These are phyloP conservation scores for Thozetella sp. DNA, from an alignment of 495 filamentous ascomycete species.

Conservation along the genomic window DNA sequence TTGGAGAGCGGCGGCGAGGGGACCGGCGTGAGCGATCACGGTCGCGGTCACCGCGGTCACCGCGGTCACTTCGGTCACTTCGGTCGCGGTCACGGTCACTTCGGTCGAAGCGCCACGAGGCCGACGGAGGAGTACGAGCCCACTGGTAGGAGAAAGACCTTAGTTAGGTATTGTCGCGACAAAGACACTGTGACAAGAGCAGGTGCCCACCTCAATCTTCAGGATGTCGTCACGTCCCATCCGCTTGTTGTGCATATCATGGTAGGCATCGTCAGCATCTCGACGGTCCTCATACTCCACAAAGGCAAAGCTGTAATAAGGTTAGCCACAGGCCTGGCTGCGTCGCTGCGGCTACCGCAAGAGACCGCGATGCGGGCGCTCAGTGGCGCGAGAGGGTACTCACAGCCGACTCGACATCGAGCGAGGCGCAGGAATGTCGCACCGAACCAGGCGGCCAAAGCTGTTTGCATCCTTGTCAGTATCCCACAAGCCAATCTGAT, in stretches of 20 bases:
- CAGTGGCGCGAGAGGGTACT: conserved; percentile 47
- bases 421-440: conserved; percentile 95
- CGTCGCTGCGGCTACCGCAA: neutral
- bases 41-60: conserved; percentile 66
- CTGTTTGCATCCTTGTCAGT: conserved; percentile 56
- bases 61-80: no score
- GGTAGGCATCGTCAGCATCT: conserved; percentile 98
- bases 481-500: conserved; percentile 22
- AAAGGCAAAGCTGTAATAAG: conserved; percentile 81
- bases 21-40: conserved; percentile 57
- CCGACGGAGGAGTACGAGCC: conserved; percentile 97
- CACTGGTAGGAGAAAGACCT: conserved; percentile 60
- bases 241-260: conserved; percentile 99
- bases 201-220: conserved; percentile 86
- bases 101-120: conserved; percentile 96
- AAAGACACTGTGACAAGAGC: conserved; percentile 1
- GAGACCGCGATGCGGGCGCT: conserved; percentile 18
- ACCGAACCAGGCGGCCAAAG: conserved; percentile 97
- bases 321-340: neutral
- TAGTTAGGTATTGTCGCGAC: conserved; percentile 7
- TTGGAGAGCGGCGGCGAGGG: conserved; percentile 75
- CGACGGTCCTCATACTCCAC: conserved; percentile 99
- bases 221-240: conserved; percentile 93
- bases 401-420: conserved; percentile 92
- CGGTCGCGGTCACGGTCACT: conserved; percentile 18